These are phyloP conservation scores for Exophiala spinifera DNA, from an alignment of 2,329 filamentous ascomycete genomes.

Conservation along the genomic window DNA sequence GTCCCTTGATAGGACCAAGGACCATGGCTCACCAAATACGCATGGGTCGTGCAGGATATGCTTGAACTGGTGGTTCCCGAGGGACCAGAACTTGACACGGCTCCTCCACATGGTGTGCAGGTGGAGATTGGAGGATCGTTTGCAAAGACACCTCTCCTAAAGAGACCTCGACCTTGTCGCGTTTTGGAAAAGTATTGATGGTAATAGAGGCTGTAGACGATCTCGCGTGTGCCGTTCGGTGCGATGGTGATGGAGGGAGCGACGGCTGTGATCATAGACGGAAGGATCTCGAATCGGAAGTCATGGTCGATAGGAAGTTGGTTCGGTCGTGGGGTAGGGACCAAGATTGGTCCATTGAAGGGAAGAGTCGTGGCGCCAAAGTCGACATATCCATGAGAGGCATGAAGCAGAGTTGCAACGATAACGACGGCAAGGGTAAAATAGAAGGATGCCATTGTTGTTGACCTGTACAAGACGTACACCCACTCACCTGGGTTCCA, in stretches of 20 bases:
- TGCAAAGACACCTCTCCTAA: slow-evolving; percentile 26
- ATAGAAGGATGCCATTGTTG: no score
- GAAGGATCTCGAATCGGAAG: slow-evolving; percentile 20
- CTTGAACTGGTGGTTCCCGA: slow-evolving; percentile 4
- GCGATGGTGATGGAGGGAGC: slow-evolving; percentile 19
- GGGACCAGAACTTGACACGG: not conserved
- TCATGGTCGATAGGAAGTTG: slow-evolving; percentile 20
- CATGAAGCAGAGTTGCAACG: slow-evolving; percentile 8
- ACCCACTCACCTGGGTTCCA: no score
- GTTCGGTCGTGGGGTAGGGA: slow-evolving; percentile 23
- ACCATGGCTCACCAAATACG: slow-evolving; percentile 15
- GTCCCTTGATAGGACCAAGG: no score
- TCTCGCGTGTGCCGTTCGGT: slow-evolving; percentile 20
- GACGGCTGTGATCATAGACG: slow-evolving; percentile 26
- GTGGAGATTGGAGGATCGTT: slow-evolving; percentile 23
- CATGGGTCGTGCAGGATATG: slow-evolving; percentile 13
- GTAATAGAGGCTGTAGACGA: slow-evolving; percentile 25
- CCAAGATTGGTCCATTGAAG: slow-evolving; percentile 5
- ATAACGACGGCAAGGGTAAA: not conserved
- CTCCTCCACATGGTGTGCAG: slow-evolving; percentile 23
- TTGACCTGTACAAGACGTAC: no score
- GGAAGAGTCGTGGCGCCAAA: slow-evolving; percentile 22
- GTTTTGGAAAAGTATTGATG: slow-evolving; percentile 22
- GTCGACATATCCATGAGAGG: slow-evolving; percentile 19
- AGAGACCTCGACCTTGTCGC: slow-evolving; percentile 18